Evolutionary conservation across 768 basidiomycete genomes (phyloP), one percentile per base, ranked within the genome.

Genomic region (Rhodotorula graminis): DNA sequence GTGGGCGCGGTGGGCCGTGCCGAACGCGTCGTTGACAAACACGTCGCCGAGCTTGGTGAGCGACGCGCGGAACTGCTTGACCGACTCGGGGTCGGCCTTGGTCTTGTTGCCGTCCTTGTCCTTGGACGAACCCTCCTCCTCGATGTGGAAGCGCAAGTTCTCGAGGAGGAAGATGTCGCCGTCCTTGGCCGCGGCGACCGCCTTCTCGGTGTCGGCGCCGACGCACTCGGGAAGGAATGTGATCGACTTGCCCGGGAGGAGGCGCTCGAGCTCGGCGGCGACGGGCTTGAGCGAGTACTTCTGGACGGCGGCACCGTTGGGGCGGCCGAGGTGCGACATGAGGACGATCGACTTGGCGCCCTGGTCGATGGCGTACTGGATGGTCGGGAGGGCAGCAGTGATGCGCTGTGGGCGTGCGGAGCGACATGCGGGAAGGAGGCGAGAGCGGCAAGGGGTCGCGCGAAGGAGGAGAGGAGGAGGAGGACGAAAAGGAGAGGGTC

Each of bases 21-120:
- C 95, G 80, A 99, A 99, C 37, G 95, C 95, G 81, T 99, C 95
- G 84, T 99, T 99, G 81, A 99, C 85, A 82, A 97, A 98, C 75
- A 99, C 89, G 79, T 97, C 93, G 64, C 94, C 94, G 76, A 99
- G 89, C 67, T 85, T 76, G 64, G 95, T 97, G 77, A 99, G 88
- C 49, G 88, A 84, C 80, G 92, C 88, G 60, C 92, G 86, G 86
- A 99, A 99, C 78, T 87, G 83, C 67, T 88, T 82, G 72, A 97
- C 91, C 72, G 86, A 85, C 63, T 87, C 86, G 31, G 90, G 84
- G 80, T 93, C 90, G 56, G 96, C 95, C 84, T 97, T 98, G 77
- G 86, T 90, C 85, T 99, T 99, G 79, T 88, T 87, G 61, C 93
- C 93, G 64, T 95, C 92, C 81, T 90, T 89, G 82, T 93, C 93